These are phyloP conservation scores for Mucor indicus DNA, from an alignment of 371 early-diverging fungal genomes.

Conservation along the genomic window DNA sequence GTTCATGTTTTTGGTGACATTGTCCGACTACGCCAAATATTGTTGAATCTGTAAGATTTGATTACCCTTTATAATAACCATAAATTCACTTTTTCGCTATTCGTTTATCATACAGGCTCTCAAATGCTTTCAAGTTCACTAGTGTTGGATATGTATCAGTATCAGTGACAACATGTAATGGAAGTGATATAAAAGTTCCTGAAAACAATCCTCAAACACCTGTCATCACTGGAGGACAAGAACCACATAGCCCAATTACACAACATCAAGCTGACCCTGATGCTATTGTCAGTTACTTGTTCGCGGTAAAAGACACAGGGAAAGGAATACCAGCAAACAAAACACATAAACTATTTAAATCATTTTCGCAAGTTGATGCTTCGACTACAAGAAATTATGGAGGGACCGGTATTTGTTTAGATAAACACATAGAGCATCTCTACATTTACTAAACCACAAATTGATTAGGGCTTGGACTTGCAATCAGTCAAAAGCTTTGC, in stretches of 20 bases:
- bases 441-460: too few relatives aligned
- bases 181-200: constrained; percentile 22
- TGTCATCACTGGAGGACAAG: too few relatives aligned
- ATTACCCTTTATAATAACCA: too few relatives aligned
- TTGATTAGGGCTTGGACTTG: constrained; percentile 18
- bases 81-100: too few relatives aligned
- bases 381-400: constrained; percentile 52
- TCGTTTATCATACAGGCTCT: constrained; percentile 26
- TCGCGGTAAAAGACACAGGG: constrained; percentile 60
- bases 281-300: constrained; percentile 3
- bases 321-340: constrained; percentile 59
- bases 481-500: constrained; percentile 47
- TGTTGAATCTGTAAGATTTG: constrained; percentile 52
- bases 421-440: too few relatives aligned
- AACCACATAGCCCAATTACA: too few relatives aligned
- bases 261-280: not conserved
- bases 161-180: constrained; percentile 21
- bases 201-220: too few relatives aligned
- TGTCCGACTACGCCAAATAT: constrained; percentile 36
- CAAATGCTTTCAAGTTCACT: constrained; percentile 67
- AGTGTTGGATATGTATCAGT: constrained; percentile 42
- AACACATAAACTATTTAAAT: constrained; percentile 48
- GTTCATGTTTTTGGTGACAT: constrained; percentile 33
- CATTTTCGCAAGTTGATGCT: constrained; percentile 58
- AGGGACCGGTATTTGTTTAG: constrained; percentile 49